A percentile compares a stretch with the other conserved stretches of the same genome.
Conservation (phyloP, 169 alveolate genomes). For the Eimeria praecox region DNA sequence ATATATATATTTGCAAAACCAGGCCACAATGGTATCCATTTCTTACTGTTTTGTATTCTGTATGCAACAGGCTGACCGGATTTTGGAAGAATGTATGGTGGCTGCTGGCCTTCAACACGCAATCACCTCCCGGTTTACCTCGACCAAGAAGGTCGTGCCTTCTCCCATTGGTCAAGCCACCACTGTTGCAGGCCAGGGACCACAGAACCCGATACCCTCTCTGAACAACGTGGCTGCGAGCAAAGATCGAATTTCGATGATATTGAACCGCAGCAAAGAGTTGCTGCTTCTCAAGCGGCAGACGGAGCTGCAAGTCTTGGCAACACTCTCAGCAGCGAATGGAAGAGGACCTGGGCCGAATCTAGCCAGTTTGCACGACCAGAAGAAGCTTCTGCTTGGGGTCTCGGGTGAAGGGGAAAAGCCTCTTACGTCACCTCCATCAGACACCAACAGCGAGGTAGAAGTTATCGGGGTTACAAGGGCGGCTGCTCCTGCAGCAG, state of each 20-base stretch:
- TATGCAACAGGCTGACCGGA: slow-evolving; percentile 70
- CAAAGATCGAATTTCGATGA: slow-evolving; percentile 62
- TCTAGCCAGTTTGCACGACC: slow-evolving; percentile 40
- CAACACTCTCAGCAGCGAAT: slow-evolving; percentile 68
- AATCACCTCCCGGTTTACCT: slow-evolving; percentile 70
- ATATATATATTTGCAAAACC: no score
- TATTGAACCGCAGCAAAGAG: slow-evolving; percentile 70
- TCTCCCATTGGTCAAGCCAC: slow-evolving; percentile 31
- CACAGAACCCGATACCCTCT: not conserved
- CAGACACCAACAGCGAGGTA: slow-evolving; percentile 75
- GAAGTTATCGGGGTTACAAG: slow-evolving; percentile 62
- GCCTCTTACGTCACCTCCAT: slow-evolving; percentile 46
- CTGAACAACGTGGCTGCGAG: slow-evolving; percentile 16
- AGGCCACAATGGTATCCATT: not conserved
- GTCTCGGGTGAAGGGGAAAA: slow-evolving; percentile 43
- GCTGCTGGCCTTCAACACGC: slow-evolving; percentile 81
- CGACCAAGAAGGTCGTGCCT: slow-evolving; percentile 7
- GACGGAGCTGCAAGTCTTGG: slow-evolving; percentile 43
- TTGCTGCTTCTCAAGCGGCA: slow-evolving; percentile 70
- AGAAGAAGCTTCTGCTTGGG: slow-evolving; percentile 33
- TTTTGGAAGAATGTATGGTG: slow-evolving; percentile 77
- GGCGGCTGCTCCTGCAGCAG: slow-evolving; percentile 27
- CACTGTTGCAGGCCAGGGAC: slow-evolving; percentile 39
- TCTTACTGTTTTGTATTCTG: not conserved
- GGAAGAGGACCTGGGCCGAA: slow-evolving; percentile 7